These are phyloP conservation scores for Melanogaster broomeanus DNA, from an alignment of 768 basidiomycete genomes.

Conservation along the genomic window DNA sequence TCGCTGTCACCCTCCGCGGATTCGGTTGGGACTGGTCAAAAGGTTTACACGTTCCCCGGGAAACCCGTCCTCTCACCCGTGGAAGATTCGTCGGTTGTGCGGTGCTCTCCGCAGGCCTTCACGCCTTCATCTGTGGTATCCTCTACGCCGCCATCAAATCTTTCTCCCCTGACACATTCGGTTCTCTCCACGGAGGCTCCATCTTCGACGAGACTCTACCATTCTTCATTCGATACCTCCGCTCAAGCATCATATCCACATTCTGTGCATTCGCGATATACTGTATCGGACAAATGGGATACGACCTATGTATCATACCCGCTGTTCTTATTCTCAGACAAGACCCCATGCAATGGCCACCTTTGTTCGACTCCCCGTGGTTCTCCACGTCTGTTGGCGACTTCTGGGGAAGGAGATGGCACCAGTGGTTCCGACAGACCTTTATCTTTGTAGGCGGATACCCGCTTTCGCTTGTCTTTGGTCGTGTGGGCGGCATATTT, in stretches of 20 bases:
- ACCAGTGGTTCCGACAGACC: constrained; percentile 33
- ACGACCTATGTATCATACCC: constrained; percentile 23
- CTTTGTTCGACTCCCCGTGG: constrained; percentile 36
- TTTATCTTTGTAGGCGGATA: constrained; percentile 34
- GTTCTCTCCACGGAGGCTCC: constrained; percentile 18
- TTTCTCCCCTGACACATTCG: constrained; percentile 41
- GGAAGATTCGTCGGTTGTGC: constrained; percentile 39
- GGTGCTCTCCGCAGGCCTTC: constrained; percentile 31
- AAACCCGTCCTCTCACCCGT: constrained; percentile 42
- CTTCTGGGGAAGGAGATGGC: constrained; percentile 43
- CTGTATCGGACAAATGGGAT: constrained; percentile 40
- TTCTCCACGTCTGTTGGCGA: constrained; percentile 35
- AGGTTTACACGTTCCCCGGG: constrained; percentile 27
- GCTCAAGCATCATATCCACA: constrained; percentile 45
- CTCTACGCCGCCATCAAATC: constrained; percentile 49
- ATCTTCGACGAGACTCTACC: constrained; percentile 38
- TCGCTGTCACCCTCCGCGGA: constrained; percentile 54
- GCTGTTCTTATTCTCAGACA: constrained; percentile 31
- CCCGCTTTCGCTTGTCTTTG: constrained; percentile 39
- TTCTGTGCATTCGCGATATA: constrained; percentile 47
- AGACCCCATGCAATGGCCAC: constrained; percentile 34
- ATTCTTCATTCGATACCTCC: constrained; percentile 24
- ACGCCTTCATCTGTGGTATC: constrained; percentile 44
- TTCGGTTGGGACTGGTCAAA: constrained; percentile 62
- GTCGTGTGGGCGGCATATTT: constrained; percentile 49